Evolutionary conservation across 345 rosid species (phyloP).

Genomic region (Orychophragmus violaceus): DNA sequence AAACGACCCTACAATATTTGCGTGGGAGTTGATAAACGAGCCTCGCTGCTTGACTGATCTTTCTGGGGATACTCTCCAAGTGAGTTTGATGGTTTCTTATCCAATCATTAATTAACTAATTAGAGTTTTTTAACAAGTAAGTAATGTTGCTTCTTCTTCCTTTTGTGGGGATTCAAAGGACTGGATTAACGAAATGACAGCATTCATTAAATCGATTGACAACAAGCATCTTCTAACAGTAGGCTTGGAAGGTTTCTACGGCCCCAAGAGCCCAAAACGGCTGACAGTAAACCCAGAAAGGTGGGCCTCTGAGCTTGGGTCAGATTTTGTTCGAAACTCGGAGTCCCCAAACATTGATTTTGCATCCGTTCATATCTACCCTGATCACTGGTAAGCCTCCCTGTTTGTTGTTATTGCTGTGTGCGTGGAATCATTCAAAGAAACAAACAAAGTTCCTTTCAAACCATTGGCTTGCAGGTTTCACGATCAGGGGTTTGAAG

Average conservation of each 20-base stretch:
- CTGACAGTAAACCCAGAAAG: conserved; percentile 61
- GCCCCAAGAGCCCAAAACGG: conserved; percentile 72
- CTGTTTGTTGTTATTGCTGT: not conserved
- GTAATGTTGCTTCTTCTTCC: not conserved
- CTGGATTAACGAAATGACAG: conserved; percentile 85
- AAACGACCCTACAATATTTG: conserved; percentile 86
- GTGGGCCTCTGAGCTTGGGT: conserved; percentile 78
- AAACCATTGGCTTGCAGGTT: conserved; percentile 44
- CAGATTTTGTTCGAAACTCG: conserved; percentile 82
- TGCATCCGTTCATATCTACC: conserved; percentile 87
- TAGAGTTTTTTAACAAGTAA: not conserved
- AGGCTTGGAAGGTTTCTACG: conserved; percentile 93
- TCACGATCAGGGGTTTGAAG: conserved; percentile 56
- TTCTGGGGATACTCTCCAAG: conserved; percentile 88
- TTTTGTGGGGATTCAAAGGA: conserved; percentile 42
- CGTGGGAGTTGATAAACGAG: conserved; percentile 90
- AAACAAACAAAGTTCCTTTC: not conserved
- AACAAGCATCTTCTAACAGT: conserved; percentile 75
- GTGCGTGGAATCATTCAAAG: not conserved
- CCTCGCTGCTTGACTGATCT: conserved; percentile 89
- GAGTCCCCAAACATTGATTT: conserved; percentile 53
- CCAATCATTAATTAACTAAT: not conserved
- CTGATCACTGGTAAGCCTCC: conserved; percentile 69
- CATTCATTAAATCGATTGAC: conserved; percentile 76
- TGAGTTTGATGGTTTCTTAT: conserved; percentile 34